Percentiles rank a stretch among this genome's conserved stretches.
phyloP scores from a whole-genome alignment of 2,329 filamentous ascomycete genomes.

The Fusarium keratoplasticum region DNA sequence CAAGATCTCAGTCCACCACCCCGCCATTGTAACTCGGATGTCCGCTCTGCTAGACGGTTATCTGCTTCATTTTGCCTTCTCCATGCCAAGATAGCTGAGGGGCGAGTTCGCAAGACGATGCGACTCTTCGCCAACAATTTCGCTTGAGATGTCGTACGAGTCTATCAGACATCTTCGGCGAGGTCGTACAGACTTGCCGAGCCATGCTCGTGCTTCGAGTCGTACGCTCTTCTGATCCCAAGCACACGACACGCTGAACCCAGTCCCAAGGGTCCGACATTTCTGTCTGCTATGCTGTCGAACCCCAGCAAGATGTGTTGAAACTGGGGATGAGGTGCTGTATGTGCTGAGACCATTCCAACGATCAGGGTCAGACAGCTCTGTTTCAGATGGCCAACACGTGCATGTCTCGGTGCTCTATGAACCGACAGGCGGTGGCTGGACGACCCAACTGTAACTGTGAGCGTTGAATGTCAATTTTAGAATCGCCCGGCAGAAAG shows the following conservation, averaged over 20 bases:
- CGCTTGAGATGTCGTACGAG: conserved; percentile 40
- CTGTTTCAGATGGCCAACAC: conserved; percentile 28
- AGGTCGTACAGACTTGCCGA: conserved; percentile 31
- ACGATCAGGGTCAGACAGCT: conserved; percentile 17
- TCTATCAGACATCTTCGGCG: conserved; percentile 36
- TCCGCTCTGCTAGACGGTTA: background rate
- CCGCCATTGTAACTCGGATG: conserved; percentile 25
- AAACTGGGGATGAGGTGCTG: conserved; percentile 17
- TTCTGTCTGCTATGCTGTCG: conserved; percentile 5
- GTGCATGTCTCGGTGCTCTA: conserved; percentile 32
- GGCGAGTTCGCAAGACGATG: conserved; percentile 17
- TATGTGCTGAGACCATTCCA: conserved; percentile 22
- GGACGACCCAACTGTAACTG: conserved; percentile 9
- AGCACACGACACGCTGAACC: conserved; percentile 16
- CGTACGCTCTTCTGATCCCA: conserved; percentile 9
- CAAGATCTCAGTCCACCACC: conserved; percentile 24
- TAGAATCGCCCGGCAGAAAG: conserved; percentile 2
- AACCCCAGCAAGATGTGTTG: conserved; percentile 14
- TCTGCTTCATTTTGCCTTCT: conserved; percentile 5
- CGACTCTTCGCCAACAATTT: conserved; percentile 36
- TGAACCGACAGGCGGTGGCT: background rate
- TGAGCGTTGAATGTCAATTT: conserved; percentile 3
- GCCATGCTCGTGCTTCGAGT: conserved; percentile 22
- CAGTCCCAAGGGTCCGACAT: conserved; percentile 6
- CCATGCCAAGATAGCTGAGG: background rate